Base-by-base conservation (phyloP, 805 yeast genomes). In the Spathaspora girioi region DNA sequence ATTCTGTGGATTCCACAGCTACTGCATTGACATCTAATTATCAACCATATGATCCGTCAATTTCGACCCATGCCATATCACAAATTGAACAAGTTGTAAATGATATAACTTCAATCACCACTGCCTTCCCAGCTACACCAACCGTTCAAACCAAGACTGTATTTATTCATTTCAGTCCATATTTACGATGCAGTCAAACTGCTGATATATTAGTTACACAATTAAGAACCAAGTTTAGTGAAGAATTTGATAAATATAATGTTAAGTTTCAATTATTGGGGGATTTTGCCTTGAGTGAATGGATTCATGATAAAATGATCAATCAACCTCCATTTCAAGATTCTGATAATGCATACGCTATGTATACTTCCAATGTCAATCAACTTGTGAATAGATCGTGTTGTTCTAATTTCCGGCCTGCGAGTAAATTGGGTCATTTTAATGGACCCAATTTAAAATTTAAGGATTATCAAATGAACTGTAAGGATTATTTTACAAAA, bases 261-360 rank as follows among this genome's bases (percentile, higher is more conserved):
- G 50, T 70, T 26, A 53, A 71, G 50, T 71, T 67, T 58, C 78
- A 69, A 53, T 61, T 74, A 27, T 57, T 73, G 48, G 73, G 77
- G 10, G 79, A 74, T 55, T 74, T 74, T 65, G 79, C 78, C 11
- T 58, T 74, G 15, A 66, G 73, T 43, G 79, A 74, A 54, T 74
- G 79, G 79, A 63, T 74, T 55, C 79, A 74, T 52, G 78, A 74
- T 46, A 65, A 66, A 38, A 73, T 73, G 78, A 61, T 57, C 48
- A 64, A 70, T 47, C 68, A 72, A 54, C 77, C 78, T 10, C 78
- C 77, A 4, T 71, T 70, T 53, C 52, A 57, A 38, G 79, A 74
- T 59, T 68, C 75, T 48, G 70, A 71, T 49, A 77, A 74, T 56
- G 79, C 77, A 3, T 74, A 74, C 58, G 69, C 71, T 51, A 70